phyloP scores from a whole-genome alignment of 352 stramenopile genomes.

The Phytophthora rubi region DNA sequence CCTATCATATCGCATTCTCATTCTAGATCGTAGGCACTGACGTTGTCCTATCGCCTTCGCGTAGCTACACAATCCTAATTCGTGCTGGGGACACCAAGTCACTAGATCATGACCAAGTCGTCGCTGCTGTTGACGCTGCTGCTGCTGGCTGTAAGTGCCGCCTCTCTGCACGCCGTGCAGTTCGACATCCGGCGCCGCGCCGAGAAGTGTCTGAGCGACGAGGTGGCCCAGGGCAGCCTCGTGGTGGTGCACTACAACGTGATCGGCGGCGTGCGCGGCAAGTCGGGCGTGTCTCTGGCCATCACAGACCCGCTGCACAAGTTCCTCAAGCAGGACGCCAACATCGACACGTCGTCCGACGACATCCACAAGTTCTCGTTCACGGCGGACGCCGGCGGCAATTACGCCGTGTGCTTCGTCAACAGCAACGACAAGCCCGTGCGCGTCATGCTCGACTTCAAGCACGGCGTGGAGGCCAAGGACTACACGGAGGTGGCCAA shows the following conservation, averaged over 20 bases:
- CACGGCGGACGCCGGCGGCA: slow-evolving; percentile 68
- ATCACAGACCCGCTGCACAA: slow-evolving; percentile 81
- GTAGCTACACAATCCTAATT: slow-evolving; percentile 29
- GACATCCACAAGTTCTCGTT: slow-evolving; percentile 89
- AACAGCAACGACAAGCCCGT: slow-evolving; percentile 79
- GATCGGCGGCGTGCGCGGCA: slow-evolving; percentile 64
- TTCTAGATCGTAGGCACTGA: slow-evolving; percentile 7
- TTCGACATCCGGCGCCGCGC: slow-evolving; percentile 73
- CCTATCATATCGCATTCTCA: neutral
- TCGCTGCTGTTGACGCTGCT: slow-evolving; percentile 43
- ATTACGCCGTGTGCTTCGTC: slow-evolving; percentile 83
- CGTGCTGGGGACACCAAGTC: slow-evolving; percentile 14
- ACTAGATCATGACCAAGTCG: slow-evolving; percentile 17
- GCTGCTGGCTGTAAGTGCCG: slow-evolving; percentile 31
- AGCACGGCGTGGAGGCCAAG: slow-evolving; percentile 88
- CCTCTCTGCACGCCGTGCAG: slow-evolving; percentile 59
- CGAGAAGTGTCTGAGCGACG: slow-evolving; percentile 88
- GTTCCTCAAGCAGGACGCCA: slow-evolving; percentile 84
- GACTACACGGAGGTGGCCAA: slow-evolving; percentile 91
- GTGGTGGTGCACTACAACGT: slow-evolving; percentile 89
- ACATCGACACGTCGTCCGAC: slow-evolving; percentile 84
- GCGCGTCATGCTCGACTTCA: slow-evolving; percentile 88
- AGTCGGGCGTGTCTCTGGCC: slow-evolving; percentile 70
- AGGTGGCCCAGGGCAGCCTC: slow-evolving; percentile 77
- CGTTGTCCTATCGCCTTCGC: slow-evolving; percentile 22